Evolutionary conservation across 2,329 filamentous ascomycete species (phyloP).

Genomic region (Aspergillus sp.): DNA sequence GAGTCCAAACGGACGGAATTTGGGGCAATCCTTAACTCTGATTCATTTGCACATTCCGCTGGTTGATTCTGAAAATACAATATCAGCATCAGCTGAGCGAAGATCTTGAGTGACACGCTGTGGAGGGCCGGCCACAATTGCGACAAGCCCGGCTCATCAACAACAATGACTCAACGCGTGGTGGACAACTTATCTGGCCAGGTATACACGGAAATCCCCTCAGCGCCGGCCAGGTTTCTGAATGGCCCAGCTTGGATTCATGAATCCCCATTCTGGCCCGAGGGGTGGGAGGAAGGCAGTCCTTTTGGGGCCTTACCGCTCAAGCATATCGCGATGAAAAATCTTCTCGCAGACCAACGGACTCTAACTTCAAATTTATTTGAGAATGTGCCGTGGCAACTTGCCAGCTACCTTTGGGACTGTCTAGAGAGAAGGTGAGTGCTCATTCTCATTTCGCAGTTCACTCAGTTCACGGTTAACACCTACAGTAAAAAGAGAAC

Average conservation of each 20-base stretch:
- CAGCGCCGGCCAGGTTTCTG: slow-evolving; percentile 6
- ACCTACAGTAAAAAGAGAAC: slow-evolving; percentile 41
- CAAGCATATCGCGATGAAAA: slow-evolving; percentile 40
- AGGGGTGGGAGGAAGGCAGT: slow-evolving; percentile 31
- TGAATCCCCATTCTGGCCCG: slow-evolving; percentile 42
- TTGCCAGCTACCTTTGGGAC: slow-evolving; percentile 47
- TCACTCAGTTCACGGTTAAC: not conserved
- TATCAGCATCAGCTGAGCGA: not conserved
- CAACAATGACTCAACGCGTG: not conserved
- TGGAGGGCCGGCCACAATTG: not conserved
- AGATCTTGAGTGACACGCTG: not conserved
- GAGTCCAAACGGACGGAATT: not conserved
- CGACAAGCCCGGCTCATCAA: not conserved
- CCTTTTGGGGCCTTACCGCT: slow-evolving; percentile 37
- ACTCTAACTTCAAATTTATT: slow-evolving; percentile 41
- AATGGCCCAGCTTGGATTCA: slow-evolving; percentile 43
- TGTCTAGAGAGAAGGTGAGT: slow-evolving; percentile 41
- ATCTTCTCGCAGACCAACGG: slow-evolving; percentile 42
- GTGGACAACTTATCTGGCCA: slow-evolving; percentile 22
- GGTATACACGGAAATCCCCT: slow-evolving; percentile 21
- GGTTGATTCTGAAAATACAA: not conserved
- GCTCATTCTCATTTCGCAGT: not conserved
- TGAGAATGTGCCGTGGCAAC: slow-evolving; percentile 42
- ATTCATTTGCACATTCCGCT: not conserved
- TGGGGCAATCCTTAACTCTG: not conserved